phyloP scores from a whole-genome alignment of 164 flowering plant genomes.

The Liquidambar formosana region DNA sequence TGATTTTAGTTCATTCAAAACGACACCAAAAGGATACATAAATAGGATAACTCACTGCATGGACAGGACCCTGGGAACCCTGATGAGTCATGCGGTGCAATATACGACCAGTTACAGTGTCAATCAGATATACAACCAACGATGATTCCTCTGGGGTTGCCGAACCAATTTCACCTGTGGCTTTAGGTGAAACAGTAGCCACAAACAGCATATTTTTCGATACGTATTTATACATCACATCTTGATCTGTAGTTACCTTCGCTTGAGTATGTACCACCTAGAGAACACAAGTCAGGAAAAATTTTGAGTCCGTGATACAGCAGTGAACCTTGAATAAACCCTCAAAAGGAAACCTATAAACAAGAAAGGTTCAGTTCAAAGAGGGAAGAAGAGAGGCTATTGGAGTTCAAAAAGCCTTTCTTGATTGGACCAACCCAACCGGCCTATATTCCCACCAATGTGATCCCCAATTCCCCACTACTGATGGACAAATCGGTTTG shows the following conservation, averaged over 20 bases:
- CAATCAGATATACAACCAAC: conserved; percentile 60
- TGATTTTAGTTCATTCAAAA: not conserved
- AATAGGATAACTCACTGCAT: conserved; percentile 66
- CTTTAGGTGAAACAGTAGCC: conserved; percentile 90
- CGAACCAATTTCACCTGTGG: conserved; percentile 72
- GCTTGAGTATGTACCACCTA: conserved; percentile 98
- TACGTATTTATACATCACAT: conserved; percentile 84
- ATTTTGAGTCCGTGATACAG: not conserved
- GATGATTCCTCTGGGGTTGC: conserved; percentile 86
- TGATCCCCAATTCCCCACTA: too few relatives aligned
- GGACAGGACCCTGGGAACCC: conserved; percentile 89
- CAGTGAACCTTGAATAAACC: conserved; percentile 1
- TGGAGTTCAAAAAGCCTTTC: too few relatives aligned
- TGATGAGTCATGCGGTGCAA: conserved; percentile 71
- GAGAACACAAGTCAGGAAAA: conserved; percentile 6
- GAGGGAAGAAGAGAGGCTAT: too few relatives aligned
- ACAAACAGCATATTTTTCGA: conserved; percentile 88
- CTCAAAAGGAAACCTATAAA: not conserved
- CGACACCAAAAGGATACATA: not conserved
- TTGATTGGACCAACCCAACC: too few relatives aligned
- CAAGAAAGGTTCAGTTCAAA: not conserved
- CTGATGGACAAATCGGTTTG: too few relatives aligned
- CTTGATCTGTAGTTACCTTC: conserved; percentile 73
- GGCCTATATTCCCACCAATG: too few relatives aligned
- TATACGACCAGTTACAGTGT: conserved; percentile 72